Base-by-base conservation (phyloP, 495 filamentous ascomycete genomes). In the Aspergillus baeticus region DNA sequence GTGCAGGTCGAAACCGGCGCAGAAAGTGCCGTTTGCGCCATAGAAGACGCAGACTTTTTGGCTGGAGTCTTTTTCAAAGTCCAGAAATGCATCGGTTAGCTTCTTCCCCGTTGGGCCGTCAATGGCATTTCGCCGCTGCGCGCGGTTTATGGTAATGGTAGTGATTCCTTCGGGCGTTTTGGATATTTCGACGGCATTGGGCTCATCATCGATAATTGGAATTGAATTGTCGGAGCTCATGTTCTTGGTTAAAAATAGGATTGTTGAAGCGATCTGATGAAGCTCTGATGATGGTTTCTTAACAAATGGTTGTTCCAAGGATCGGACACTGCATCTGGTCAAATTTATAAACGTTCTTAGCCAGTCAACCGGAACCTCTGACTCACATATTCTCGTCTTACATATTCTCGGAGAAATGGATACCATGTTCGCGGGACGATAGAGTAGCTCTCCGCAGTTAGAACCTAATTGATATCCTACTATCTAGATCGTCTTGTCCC, bases 11-110 rank as follows among this genome's bases (percentile, higher is more conserved):
- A 63, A 69, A 11, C 76, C 78, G 0, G 77, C 73, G 56, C 77
- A 79, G 52, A 81, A 80, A 7, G 66, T 74, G 20, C 56, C 62
- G 1, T 68, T 66, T 23, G 58, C n/a, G 17, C 72, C 71, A 22
- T 61, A 60, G 38, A 81, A 55, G 22, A 80, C 61, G 62, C 72
- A 75, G 15, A 82, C 69, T 61, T 77, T 80, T 52, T 80, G 76
- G 17, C 63, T 55, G 6, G 57, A 22, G 53, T 80, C 73, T 29
- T 61, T 58, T 51, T 82, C 79, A 51, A 78, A 81, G 18, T 36
- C 58, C 3, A 72, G 61, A 37, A 82, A 63, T 5, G 69, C 68
- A 6, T 68, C 57, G 43, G 72, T 70, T 35, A 81, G 72, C 26
- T 66, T 67, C 22, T 67, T 54, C 48, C 68, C 75, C 5, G 74